A percentile compares a stretch with the other conserved stretches of the same genome.
Evolutionary conservation across 257 asterid genomes (phyloP).

Genomic region (Plantago major): DNA sequence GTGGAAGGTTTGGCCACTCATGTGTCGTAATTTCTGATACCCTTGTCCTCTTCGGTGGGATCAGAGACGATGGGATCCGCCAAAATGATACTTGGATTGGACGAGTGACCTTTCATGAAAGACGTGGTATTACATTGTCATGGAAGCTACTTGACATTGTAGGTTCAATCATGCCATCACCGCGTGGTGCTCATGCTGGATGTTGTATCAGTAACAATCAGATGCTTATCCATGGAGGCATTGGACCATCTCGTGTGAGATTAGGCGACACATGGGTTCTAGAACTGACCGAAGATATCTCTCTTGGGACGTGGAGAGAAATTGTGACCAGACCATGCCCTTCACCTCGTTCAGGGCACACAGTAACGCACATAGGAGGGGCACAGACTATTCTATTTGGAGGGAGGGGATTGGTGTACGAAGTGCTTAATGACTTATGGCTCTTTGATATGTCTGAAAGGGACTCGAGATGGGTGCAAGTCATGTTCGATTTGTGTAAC

Average conservation of each 20-base stretch:
- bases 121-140: slow-evolving; percentile 43
- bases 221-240: slow-evolving; percentile 86
- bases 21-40: slow-evolving; percentile 51
- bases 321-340: slow-evolving; percentile 51
- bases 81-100: slow-evolving; percentile 82
- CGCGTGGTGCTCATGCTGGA: slow-evolving; percentile 93
- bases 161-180: slow-evolving; percentile 49
- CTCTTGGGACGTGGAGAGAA: slow-evolving; percentile 62
- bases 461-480: slow-evolving; percentile 56
- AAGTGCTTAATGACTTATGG: slow-evolving; percentile 79
- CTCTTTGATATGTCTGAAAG: slow-evolving; percentile 45
- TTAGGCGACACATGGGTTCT: slow-evolving; percentile 78
- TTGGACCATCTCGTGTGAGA: slow-evolving; percentile 57
- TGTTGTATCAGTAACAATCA: slow-evolving; percentile 49
- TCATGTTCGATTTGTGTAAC: slow-evolving; percentile 42
- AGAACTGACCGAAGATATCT: slow-evolving; percentile 53
- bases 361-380: slow-evolving; percentile 59
- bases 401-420: slow-evolving; percentile 73
- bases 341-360: slow-evolving; percentile 84
- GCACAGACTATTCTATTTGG: slow-evolving; percentile 59
- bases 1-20: slow-evolving; percentile 87
- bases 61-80: slow-evolving; percentile 70
- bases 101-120: slow-evolving; percentile 34
- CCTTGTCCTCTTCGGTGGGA: slow-evolving; percentile 85
- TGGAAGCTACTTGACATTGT: slow-evolving; percentile 65